Evolutionary conservation across 139 green algal species (phyloP).

Genomic region (Pseudopediastrum boryanum): DNA sequence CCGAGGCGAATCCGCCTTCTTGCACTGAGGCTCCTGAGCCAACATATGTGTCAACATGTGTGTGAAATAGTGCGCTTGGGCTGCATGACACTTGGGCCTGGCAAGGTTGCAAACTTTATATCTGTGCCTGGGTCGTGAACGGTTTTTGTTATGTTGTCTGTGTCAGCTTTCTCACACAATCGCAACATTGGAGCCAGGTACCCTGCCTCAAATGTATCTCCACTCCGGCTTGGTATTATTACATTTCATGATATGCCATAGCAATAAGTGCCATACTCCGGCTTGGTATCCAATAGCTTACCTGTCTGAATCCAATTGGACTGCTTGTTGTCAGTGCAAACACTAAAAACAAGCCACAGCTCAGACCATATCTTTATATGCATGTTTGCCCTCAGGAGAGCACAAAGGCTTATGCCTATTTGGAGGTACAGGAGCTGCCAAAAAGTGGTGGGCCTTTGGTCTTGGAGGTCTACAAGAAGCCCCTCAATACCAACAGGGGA

Average conservation of each 20-base stretch:
- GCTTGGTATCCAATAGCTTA: neutral
- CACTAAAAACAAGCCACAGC: too few relatives aligned
- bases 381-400: constrained; percentile 43
- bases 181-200: too few relatives aligned
- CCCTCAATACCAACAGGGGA: constrained; percentile 54
- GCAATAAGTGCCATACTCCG: too few relatives aligned
- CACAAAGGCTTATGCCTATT: constrained; percentile 57
- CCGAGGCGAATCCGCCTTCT: neutral
- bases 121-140: too few relatives aligned
- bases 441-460: constrained; percentile 44
- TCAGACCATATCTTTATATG: neutral
- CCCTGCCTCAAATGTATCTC: neutral
- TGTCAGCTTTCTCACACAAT: too few relatives aligned
- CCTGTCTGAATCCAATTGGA: neutral
- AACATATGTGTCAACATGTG: neutral
- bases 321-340: too few relatives aligned
- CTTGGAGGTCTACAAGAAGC: constrained; percentile 79
- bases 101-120: too few relatives aligned
- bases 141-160: too few relatives aligned
- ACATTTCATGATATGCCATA: neutral
- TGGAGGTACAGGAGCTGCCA: constrained; percentile 68
- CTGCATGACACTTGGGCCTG: too few relatives aligned
- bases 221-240: neutral
- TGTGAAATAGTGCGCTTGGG: too few relatives aligned
- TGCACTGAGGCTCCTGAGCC: neutral